Evolutionary conservation across 331 rosid species (phyloP), one percentile per base, ranked within the genome.

Genomic region (Acacia concinna): DNA sequence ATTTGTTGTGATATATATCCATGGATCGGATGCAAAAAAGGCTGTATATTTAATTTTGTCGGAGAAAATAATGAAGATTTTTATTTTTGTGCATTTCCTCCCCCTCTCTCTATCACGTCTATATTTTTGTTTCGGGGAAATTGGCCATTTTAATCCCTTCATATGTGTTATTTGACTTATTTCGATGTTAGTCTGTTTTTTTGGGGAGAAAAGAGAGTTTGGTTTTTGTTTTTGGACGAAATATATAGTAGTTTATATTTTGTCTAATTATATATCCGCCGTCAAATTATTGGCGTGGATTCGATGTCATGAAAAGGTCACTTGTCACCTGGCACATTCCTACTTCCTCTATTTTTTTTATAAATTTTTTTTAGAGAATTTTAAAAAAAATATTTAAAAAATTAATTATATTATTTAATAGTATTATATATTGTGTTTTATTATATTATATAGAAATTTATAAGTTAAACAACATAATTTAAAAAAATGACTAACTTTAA

Each of bases 21-120:
- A 62, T 47, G 82, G 64, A 57, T 72, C 68, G 72, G 64, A 72
- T 60, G 63, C n/a, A 41, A 52, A 60, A 38, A 41, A 49, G 23
- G 70, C 21, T 86, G 74, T 82, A 83, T 78, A 80, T 68, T 79
- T 34, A 41, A 73, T 43, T 80, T 37, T 77, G 60, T 77, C 18
- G 23, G 35, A 72, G 75, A 49, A 60, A 75, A 76, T 67, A 67
- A 76, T 73, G 35, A 44, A 75, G 3, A 60, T 68, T 4, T 38
- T 64, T 4, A 59, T 2, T 2, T 43, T 74, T 47, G n/a, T n/a
- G n/a, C n/a, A n/a, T 8, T 6, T 46, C 0, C 40, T 6, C 27
- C 49, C 2, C 52, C 57, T 30, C 62, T 25, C n/a, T 38, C 25
- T 34, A 20, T 71, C 52, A 9, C 59, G 20, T 57, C 11, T 23